Evolutionary conservation across 164 flowering plant species (phyloP).

Genomic region (Hamamelis virginiana): DNA sequence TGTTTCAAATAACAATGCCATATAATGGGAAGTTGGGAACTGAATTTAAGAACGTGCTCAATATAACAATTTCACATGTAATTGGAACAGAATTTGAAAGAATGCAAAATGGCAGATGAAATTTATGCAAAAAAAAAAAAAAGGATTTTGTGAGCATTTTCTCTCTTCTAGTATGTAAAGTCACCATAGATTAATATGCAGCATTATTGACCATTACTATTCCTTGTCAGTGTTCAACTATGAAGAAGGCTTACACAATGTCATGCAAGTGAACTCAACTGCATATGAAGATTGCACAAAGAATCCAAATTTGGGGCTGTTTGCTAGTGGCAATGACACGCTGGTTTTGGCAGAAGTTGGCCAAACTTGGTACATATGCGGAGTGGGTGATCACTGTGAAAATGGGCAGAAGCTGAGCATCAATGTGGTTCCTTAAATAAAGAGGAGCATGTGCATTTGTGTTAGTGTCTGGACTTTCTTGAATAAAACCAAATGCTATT

Average conservation of each 20-base stretch:
- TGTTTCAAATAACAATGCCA: not conserved
- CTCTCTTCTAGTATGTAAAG: not conserved
- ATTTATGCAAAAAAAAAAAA: no score
- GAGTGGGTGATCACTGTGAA: slow-evolving; percentile 28
- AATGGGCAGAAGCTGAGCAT: slow-evolving; percentile 27
- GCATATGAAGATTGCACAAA: slow-evolving; percentile 22
- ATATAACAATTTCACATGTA: not conserved
- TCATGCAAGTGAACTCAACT: slow-evolving; percentile 27
- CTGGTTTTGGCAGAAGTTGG: slow-evolving; percentile 16
- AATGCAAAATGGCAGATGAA: not conserved
- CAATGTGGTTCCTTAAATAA: slow-evolving; percentile 21
- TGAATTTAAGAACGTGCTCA: not conserved
- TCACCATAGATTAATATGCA: not conserved
- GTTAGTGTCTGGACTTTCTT: no score
- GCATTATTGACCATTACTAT: not conserved
- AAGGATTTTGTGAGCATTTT: not conserved
- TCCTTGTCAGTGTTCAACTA: slow-evolving; percentile 25
- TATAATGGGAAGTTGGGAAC: not conserved
- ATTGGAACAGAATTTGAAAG: not conserved
- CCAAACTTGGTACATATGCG: slow-evolving; percentile 22
- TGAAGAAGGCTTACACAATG: slow-evolving; percentile 22
- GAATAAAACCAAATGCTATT: no score
- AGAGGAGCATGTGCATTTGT: not conserved
- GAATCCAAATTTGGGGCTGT: slow-evolving; percentile 16
- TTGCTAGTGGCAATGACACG: slow-evolving; percentile 23